Base-by-base conservation (phyloP, 495 filamentous ascomycete genomes). In the Podospora didyma region DNA sequence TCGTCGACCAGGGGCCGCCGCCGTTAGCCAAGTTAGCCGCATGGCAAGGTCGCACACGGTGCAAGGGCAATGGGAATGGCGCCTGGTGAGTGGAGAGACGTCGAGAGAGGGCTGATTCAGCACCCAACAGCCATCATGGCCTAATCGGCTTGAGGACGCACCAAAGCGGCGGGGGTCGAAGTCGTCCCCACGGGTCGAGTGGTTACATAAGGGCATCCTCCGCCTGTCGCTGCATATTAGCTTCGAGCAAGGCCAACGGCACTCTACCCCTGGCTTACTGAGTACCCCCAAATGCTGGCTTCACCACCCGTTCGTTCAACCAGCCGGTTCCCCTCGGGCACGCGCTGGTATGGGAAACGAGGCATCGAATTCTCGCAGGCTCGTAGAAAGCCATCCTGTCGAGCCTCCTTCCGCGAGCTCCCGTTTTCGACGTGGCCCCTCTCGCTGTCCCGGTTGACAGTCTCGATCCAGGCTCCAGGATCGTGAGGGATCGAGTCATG, bases 271-370 rank as follows among this genome's bases (percentile, higher is more conserved):
- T 22, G 22, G 26, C 42, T 26, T 39, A 46, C 22, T 19, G 22
- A 11, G 16, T 31, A 17, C 35, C 24, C 16, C 17, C 45, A 34
- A 51, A 67, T 67, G 64, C 45, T 64, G 42, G 35, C 59, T 12
- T 50, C 56, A 28, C 39, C 53, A 11, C 53, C 64, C 16, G 60
- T 67, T 35, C 64, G 64, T 11, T 62, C 64, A 22, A 67, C 64
- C 12, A 67, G 64, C 57, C 58, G 64, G 4, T 21, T 58, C 12
- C 61, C 62, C 12, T 62, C 64, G 14, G 48, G 63, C 3, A 35
- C 52, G 42, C 35, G 58, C 7, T 67, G 64, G 64, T 62, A 64
- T 48, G 64, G 64, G 23, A 67, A 67, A 45, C 53, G 62, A 28
- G 62, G 62, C 12, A 48, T 51, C 11, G 62, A 64, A 22, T 53